Evolutionary conservation across 805 yeast species (phyloP).

Genomic region (Ogataea minuta): DNA sequence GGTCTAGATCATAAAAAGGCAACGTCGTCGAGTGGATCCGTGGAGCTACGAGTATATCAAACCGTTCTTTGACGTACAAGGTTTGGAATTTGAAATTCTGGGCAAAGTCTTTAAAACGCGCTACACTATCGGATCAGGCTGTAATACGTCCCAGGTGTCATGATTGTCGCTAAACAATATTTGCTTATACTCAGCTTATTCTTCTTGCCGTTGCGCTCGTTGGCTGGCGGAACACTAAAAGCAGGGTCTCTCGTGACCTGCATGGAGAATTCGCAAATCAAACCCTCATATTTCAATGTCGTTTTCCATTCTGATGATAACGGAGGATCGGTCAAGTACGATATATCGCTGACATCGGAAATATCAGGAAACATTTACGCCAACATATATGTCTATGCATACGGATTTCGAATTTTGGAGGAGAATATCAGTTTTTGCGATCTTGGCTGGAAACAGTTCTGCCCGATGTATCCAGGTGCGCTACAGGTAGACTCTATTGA

Average conservation of each 20-base stretch:
- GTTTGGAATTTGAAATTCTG: too few species aligned
- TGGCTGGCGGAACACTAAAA: constrained; percentile 35
- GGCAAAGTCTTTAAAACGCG: neutral
- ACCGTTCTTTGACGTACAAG: neutral
- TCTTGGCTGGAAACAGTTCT: constrained; percentile 78
- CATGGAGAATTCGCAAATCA: constrained; percentile 69
- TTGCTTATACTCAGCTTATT: neutral
- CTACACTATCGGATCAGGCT: neutral
- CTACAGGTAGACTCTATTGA: constrained; percentile 72
- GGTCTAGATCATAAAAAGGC: neutral
- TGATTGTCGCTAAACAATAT: neutral
- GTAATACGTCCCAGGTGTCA: neutral
- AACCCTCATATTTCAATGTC: constrained; percentile 74
- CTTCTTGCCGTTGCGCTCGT: constrained; percentile 1
- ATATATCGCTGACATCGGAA: constrained; percentile 66
- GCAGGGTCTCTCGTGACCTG: constrained; percentile 87
- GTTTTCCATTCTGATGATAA: constrained; percentile 72
- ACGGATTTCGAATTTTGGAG: constrained; percentile 72
- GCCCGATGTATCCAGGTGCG: constrained; percentile 82
- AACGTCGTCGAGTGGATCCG: neutral
- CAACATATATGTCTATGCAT: constrained; percentile 73
- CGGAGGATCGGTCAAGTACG: constrained; percentile 62
- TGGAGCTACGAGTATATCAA: neutral
- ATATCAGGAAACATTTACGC: constrained; percentile 68
- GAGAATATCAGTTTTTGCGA: constrained; percentile 61